Base-by-base conservation (phyloP, 78 protist species). In the Polysphondylium violaceum region DNA sequence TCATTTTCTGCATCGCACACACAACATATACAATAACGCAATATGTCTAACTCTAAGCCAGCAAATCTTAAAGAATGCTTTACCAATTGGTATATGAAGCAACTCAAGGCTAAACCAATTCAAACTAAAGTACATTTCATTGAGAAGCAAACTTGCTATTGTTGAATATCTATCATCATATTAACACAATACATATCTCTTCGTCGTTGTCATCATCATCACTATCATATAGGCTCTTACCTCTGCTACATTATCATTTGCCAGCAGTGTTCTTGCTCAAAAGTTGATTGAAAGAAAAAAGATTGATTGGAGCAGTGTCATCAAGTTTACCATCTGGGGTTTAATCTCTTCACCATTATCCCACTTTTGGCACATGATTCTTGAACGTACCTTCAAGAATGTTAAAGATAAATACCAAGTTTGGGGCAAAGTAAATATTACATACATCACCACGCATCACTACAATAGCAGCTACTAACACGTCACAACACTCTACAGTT, bases 281-380 rank as follows among this genome's bases (percentile, higher is more conserved):
- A 65, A 74, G 55, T 36, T 67, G 29, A 81, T 81, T 58, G 90
- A 81, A 58, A 56, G 64, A 16, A 81, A 50, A 40, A 81, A 69
- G 14, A 81, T 81, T 71, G 76, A 81, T 68, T 81, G 90, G 90
- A 31, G 43, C 27, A 53, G 77, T 56, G 90, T 81, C 2, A 21
- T 59, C 7, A 81, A 81, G 31, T 81, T 81, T 72, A 81, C 90
- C 40, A 31, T 69, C 29, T 81, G 90, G 90, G 90, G 90, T 69
- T 55, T 43, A 35, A 69, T 81, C 40, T 50, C 78, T 19, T 81
- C 90, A 81, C 90, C 90, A 81, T 19, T 67, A 16, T 68, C 51
- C 38, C 90, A 81, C 43, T 81, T 67, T 47, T 81, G 90, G 90
- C 90, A 81, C 31, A 81, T 69, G 17, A 69, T 81, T 50, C 65